A percentile compares a stretch with the other conserved stretches of the same genome.
These are phyloP conservation scores for Cyclotella choctawhatcheeana DNA, from an alignment of 108 stramenopile species.

Conservation along the genomic window DNA sequence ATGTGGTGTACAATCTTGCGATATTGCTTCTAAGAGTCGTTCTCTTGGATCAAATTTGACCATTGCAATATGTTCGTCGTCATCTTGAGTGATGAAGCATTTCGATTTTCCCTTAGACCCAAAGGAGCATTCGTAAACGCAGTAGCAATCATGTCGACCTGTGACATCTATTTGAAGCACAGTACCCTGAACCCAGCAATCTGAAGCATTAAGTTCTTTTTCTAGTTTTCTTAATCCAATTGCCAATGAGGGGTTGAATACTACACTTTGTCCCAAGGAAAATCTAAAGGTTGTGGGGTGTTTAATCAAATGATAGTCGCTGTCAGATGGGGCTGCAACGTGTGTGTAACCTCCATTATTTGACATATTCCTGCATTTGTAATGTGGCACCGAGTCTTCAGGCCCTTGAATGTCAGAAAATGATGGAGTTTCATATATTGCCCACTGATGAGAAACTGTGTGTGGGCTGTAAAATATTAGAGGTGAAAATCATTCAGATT, in stretches of 20 bases:
- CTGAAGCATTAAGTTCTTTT: background rate
- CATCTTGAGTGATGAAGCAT: background rate
- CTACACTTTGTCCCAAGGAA: background rate
- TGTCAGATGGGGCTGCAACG: background rate
- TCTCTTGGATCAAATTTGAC: background rate
- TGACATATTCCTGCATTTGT: background rate
- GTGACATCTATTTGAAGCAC: background rate
- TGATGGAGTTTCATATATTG: too few relatives aligned
- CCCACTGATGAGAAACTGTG: too few relatives aligned
- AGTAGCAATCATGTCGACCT: background rate
- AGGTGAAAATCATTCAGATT: too few relatives aligned
- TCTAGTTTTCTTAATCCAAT: background rate
- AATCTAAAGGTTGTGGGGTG: background rate
- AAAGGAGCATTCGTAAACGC: background rate
- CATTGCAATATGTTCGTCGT: slow-evolving; percentile 12
- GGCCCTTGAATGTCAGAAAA: too few relatives aligned
- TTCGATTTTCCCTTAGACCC: background rate
- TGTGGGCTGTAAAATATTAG: too few relatives aligned
- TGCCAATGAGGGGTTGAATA: background rate
- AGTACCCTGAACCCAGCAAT: background rate
- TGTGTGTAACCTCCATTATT: too few relatives aligned
- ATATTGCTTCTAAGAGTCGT: slow-evolving; percentile 2
- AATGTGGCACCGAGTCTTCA: background rate
- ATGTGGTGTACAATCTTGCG: slow-evolving; percentile 13
- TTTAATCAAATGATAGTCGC: background rate